Evolutionary conservation across 2,329 filamentous ascomycete species (phyloP).

Genomic region (Phialemoniopsis sp.): DNA sequence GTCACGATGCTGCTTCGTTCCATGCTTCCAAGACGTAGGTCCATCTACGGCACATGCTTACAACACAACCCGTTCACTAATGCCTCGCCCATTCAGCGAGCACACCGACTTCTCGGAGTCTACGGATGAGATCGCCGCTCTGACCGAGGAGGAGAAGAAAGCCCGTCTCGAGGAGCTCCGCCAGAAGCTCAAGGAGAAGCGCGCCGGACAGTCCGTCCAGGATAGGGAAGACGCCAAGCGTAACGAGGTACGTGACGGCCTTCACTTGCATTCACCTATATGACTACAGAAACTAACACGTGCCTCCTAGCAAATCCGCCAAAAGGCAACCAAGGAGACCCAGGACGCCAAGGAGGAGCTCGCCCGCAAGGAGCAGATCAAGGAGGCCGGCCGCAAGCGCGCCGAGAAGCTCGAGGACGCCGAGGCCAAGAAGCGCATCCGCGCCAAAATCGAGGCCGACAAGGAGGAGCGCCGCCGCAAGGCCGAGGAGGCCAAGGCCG

Average conservation of each 20-base stretch:
- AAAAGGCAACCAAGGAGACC: constrained; percentile 84
- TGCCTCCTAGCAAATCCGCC: constrained; percentile 60
- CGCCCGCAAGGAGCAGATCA: constrained; percentile 82
- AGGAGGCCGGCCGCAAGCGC: constrained; percentile 82
- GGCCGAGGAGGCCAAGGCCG: constrained; percentile 80
- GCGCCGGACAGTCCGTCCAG: constrained; percentile 59
- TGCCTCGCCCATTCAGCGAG: constrained; percentile 44
- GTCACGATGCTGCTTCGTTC: constrained; percentile 76
- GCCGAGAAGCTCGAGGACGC: constrained; percentile 83
- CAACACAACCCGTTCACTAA: no score
- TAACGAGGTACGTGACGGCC: constrained; percentile 69
- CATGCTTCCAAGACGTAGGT: constrained; percentile 81
- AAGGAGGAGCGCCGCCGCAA: constrained; percentile 85
- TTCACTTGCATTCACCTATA: no score
- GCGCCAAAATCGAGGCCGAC: constrained; percentile 91
- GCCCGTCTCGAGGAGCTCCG: constrained; percentile 72
- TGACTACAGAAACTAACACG: no score
- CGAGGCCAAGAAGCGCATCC: constrained; percentile 83
- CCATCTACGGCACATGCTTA: no score
- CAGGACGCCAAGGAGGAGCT: constrained; percentile 91
- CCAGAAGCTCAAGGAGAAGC: constrained; percentile 68
- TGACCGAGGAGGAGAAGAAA: constrained; percentile 90
- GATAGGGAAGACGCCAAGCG: constrained; percentile 80
- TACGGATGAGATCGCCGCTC: constrained; percentile 82
- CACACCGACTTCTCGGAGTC: constrained; percentile 92